Evolutionary conservation across 2,329 filamentous ascomycete species (phyloP).

Genomic region (Clonostachys chloroleuca): DNA sequence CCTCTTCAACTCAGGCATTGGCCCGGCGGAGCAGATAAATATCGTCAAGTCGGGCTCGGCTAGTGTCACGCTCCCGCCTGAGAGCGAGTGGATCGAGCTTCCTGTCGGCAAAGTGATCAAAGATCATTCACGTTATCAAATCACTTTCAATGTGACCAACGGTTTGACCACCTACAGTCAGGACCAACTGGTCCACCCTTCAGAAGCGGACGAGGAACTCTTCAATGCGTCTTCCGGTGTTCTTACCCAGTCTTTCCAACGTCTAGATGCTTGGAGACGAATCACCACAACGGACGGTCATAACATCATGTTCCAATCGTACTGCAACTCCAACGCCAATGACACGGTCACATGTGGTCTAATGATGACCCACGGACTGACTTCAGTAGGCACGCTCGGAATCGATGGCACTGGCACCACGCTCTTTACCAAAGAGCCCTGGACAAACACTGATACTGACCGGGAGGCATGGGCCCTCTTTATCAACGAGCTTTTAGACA

Average conservation of each 20-base stretch:
- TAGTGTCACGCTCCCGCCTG: slow-evolving; percentile 41
- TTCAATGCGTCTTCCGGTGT: slow-evolving; percentile 29
- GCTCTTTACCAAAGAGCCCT: slow-evolving; percentile 29
- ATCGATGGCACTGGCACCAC: slow-evolving; percentile 33
- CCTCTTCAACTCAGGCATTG: slow-evolving; percentile 56
- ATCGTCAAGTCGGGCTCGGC: slow-evolving; percentile 38
- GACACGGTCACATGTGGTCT: slow-evolving; percentile 39
- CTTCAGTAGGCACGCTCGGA: slow-evolving; percentile 36
- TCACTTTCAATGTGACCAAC: slow-evolving; percentile 18
- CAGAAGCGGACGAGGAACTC: slow-evolving; percentile 18
- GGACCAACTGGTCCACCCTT: slow-evolving; percentile 12
- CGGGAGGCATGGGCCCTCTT: slow-evolving; percentile 15
- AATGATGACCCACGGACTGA: slow-evolving; percentile 46
- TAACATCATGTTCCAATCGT: slow-evolving; percentile 35
- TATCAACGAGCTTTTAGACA: slow-evolving; percentile 15
- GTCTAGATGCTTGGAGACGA: slow-evolving; percentile 41
- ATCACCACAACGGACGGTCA: slow-evolving; percentile 31
- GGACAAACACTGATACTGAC: slow-evolving; percentile 23
- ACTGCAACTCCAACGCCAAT: slow-evolving; percentile 33
- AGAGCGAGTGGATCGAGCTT: slow-evolving; percentile 50
- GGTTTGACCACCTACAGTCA: slow-evolving; percentile 12
- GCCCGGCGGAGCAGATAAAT: slow-evolving; percentile 53
- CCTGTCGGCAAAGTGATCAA: slow-evolving; percentile 53
- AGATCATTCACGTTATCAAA: slow-evolving; percentile 29
- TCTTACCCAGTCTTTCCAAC: slow-evolving; percentile 37